A percentile compares a stretch with the other conserved stretches of the same genome.
Conservation (phyloP, 169 alveolate genomes). For the Plasmodium knowlesi region DNA sequence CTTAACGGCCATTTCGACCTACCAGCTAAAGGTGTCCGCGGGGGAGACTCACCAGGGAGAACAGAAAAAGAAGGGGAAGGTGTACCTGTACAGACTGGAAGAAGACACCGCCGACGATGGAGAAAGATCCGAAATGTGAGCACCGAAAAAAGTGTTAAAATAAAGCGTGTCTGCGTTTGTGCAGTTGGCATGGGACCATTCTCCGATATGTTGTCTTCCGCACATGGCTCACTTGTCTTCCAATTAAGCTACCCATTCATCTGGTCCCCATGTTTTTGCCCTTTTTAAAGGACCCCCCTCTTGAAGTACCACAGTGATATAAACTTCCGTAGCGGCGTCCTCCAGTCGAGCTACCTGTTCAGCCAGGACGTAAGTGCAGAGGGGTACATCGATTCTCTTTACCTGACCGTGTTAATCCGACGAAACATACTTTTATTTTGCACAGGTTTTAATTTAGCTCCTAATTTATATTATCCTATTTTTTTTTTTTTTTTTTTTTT, state of each 20-base stretch:
- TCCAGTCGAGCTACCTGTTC: conserved; percentile 51
- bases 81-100: conserved; percentile 25
- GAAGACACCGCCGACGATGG: conserved; percentile 10
- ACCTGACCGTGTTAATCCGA: background rate
- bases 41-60: background rate
- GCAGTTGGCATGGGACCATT: background rate
- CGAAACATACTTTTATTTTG: too few relatives aligned
- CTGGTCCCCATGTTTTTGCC: background rate
- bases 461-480: background rate
- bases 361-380: conserved; percentile 20
- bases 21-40: conserved; percentile 36
- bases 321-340: conserved; percentile 55
- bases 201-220: background rate
- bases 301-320: conserved; percentile 39
- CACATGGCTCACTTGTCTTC: background rate
- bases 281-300: conserved; percentile 10
- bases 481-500: background rate
- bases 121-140: conserved; percentile 9
- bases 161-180: background rate
- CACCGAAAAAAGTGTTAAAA: background rate
- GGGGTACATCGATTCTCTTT: background rate
- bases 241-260: background rate
- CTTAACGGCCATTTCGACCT: conserved; percentile 69
- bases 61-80: conserved; percentile 67
- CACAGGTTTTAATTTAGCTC: background rate